Evolutionary conservation across 805 yeast genomes (phyloP).

Genomic region (Jamesozyma hellenica): DNA sequence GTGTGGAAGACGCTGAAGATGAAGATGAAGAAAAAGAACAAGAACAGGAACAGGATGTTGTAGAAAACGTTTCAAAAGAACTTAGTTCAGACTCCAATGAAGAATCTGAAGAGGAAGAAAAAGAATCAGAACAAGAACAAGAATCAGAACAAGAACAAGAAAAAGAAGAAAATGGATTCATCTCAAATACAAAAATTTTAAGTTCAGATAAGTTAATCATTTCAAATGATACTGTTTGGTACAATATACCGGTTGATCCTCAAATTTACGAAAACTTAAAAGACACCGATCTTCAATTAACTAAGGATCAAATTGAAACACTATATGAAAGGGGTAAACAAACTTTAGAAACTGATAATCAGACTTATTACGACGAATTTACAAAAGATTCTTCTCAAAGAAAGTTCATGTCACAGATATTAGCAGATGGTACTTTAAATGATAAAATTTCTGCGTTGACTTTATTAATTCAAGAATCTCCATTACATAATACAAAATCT

Average conservation of each 20-base stretch:
- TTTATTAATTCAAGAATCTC: constrained; percentile 87
- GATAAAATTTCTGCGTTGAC: constrained; percentile 95
- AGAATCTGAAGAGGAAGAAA: constrained; percentile 24
- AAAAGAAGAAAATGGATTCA: constrained; percentile 24
- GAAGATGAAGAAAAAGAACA: constrained; percentile 14
- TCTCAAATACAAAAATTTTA: constrained; percentile 33
- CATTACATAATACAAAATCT: constrained; percentile 77
- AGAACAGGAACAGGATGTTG: constrained; percentile 10
- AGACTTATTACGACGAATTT: constrained; percentile 59
- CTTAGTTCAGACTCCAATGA: constrained; percentile 14
- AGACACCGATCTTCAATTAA: constrained; percentile 18
- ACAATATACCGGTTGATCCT: constrained; percentile 40
- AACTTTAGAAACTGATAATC: constrained; percentile 61
- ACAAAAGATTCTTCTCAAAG: constrained; percentile 69
- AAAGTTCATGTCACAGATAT: constrained; percentile 78
- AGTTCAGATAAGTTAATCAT: constrained; percentile 46
- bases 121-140: constrained; percentile 19
- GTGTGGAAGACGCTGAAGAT: constrained; percentile 28
- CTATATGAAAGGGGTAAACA: constrained; percentile 57
- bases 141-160: constrained; percentile 17
- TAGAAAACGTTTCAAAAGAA: too few species aligned
- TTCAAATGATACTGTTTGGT: constrained; percentile 69
- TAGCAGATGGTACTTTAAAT: constrained; percentile 83
- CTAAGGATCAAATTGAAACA: constrained; percentile 47
- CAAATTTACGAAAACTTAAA: constrained; percentile 15